A percentile compares a stretch with the other conserved stretches of the same genome.
phyloP scores from a whole-genome alignment of 2,329 filamentous ascomycete species.

The Cercospora canescens region DNA sequence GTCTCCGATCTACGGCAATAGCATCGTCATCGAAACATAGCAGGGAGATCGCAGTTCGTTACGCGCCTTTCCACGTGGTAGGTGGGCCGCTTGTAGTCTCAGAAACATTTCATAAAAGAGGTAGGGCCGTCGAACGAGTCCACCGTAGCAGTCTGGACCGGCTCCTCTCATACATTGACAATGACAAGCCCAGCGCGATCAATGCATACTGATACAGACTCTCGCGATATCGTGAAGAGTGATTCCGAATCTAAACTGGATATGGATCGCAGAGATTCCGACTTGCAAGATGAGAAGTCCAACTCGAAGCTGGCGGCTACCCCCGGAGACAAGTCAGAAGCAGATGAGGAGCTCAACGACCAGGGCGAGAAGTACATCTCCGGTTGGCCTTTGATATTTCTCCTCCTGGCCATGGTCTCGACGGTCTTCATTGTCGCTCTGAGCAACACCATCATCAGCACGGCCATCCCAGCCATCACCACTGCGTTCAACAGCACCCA shows the following conservation, averaged over 20 bases:
- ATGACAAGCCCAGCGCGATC: background rate
- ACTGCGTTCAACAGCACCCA: constrained; percentile 47
- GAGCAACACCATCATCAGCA: constrained; percentile 40
- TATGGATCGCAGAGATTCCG: background rate
- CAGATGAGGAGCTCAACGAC: background rate
- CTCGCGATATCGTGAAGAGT: background rate
- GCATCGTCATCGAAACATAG: background rate
- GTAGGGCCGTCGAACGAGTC: background rate
- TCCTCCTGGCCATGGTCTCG: background rate
- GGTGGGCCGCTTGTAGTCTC: background rate
- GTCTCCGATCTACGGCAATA: background rate
- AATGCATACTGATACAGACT: background rate
- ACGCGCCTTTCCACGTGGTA: background rate
- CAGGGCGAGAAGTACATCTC: background rate
- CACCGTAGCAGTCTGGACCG: background rate
- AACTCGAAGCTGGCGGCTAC: background rate
- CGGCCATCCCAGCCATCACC: constrained; percentile 50
- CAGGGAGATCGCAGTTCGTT: background rate
- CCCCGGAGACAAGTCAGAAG: background rate
- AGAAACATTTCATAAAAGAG: background rate
- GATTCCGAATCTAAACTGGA: background rate
- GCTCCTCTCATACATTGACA: background rate
- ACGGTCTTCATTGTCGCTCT: constrained; percentile 26
- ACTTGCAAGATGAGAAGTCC: background rate
- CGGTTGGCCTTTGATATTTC: background rate